Percentiles rank a stretch among this genome's conserved stretches.
Conservation (phyloP, 176 grass and related monocot species). For the Saccharum officinarum region DNA sequence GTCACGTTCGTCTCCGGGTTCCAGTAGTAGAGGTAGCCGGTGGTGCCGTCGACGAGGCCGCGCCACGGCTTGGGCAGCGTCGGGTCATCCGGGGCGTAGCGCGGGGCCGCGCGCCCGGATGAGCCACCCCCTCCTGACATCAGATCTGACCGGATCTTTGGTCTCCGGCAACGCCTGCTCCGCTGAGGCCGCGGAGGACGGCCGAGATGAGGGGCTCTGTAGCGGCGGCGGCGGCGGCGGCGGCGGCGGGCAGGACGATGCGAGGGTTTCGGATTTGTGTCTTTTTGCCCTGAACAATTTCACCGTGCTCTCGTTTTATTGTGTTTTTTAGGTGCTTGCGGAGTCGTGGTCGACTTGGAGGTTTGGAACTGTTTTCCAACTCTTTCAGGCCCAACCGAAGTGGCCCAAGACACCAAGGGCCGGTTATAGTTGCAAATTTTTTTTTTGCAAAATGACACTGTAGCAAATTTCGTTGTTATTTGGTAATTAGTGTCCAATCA, state of each 20-base stretch:
- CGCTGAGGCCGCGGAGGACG: not conserved
- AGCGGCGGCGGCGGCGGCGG: too few species aligned
- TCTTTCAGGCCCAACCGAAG: not conserved
- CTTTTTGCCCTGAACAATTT: not conserved
- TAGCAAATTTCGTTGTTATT: too few species aligned
- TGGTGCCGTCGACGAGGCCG: slow-evolving; percentile 86
- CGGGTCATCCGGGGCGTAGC: slow-evolving; percentile 93
- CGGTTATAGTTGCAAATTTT: too few species aligned
- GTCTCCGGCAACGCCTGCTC: not conserved
- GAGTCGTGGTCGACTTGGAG: not conserved
- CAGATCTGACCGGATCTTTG: slow-evolving; percentile 41
- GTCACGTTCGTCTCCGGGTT: slow-evolving; percentile 93
- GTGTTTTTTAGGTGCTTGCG: not conserved
- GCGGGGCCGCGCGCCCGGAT: slow-evolving; percentile 50
- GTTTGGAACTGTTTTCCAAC: not conserved
- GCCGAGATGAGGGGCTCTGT: not conserved
- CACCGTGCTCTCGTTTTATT: not conserved
- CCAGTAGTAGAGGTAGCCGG: slow-evolving; percentile 98
- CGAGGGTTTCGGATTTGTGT: slow-evolving; percentile 5
- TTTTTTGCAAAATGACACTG: too few species aligned
- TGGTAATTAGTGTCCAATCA: too few species aligned
- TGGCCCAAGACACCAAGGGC: not conserved
- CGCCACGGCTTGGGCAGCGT: slow-evolving; percentile 93
- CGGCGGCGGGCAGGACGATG: slow-evolving; percentile 1
- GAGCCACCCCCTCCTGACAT: slow-evolving; percentile 35